Percentiles rank a stretch among this genome's conserved stretches.
phyloP scores from a whole-genome alignment of 129 eudicot species.

The Erigeron canadensis region DNA sequence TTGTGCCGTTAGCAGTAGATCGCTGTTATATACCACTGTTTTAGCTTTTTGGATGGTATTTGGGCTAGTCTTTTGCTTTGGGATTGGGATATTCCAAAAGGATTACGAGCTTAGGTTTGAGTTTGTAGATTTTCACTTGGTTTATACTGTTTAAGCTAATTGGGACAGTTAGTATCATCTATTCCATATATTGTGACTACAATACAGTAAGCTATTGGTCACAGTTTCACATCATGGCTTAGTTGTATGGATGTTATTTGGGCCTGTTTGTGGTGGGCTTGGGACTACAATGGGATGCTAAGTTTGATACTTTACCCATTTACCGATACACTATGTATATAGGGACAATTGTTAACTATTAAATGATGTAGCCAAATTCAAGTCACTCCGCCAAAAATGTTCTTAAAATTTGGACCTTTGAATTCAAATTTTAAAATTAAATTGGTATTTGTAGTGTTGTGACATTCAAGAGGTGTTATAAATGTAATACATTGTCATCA shows the following conservation, averaged over 20 bases:
- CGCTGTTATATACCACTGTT: conserved; percentile 8
- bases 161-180: neutral
- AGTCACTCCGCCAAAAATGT: neutral
- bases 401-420: neutral
- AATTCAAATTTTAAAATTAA: neutral
- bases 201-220: neutral
- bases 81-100: conserved; percentile 15
- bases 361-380: neutral
- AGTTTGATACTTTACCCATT: neutral
- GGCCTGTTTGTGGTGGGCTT: conserved; percentile 14
- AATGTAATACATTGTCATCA: neutral
- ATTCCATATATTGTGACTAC: neutral
- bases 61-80: conserved; percentile 19
- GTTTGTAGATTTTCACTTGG: conserved; percentile 11
- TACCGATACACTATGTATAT: neutral
- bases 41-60: neutral
- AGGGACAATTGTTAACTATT: neutral
- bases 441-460: neutral
- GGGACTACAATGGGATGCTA: conserved; percentile 11
- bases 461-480: neutral
- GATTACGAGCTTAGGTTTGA: conserved; percentile 16
- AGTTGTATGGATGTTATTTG: neutral
- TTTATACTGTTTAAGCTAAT: neutral
- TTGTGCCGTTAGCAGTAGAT: conserved; percentile 7
- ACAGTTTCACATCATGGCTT: neutral